A percentile compares a stretch with the other conserved stretches of the same genome.
Conservation (phyloP, 768 basidiomycete genomes). For the Termitomyces eurrhizus region DNA sequence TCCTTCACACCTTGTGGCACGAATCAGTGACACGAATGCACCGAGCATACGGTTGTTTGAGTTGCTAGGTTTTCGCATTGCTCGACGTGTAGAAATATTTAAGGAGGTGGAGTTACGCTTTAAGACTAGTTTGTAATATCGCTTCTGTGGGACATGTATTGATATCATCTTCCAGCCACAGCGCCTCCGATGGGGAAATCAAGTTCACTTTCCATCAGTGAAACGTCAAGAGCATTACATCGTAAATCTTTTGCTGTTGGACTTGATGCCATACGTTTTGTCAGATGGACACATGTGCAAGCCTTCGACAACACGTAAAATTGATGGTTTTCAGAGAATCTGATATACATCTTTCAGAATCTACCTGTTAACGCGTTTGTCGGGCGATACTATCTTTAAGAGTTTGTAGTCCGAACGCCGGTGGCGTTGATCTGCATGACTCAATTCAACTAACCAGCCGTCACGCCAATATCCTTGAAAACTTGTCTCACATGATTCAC, state of each 20-base stretch:
- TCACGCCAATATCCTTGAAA: no score
- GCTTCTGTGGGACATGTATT: not conserved
- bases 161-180: not conserved
- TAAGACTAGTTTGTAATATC: constrained; percentile 2
- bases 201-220: not conserved
- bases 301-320: not conserved
- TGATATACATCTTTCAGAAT: not conserved
- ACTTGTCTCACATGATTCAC: no score
- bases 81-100: constrained; percentile 70
- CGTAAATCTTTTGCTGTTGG: not conserved
- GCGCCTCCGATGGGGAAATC: not conserved
- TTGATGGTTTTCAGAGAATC: not conserved
- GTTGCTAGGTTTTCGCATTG: constrained; percentile 70
- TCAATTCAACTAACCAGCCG: not conserved
- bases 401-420: not conserved
- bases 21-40: constrained; percentile 66
- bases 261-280: not conserved
- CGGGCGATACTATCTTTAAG: not conserved
- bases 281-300: not conserved
- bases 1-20: constrained; percentile 52
- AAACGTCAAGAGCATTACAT: not conserved
- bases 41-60: constrained; percentile 72
- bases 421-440: not conserved
- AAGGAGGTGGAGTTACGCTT: constrained; percentile 80
- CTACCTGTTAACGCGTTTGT: not conserved